phyloP scores from a whole-genome alignment of 345 rosid species.

The Trapa bicornis region DNA sequence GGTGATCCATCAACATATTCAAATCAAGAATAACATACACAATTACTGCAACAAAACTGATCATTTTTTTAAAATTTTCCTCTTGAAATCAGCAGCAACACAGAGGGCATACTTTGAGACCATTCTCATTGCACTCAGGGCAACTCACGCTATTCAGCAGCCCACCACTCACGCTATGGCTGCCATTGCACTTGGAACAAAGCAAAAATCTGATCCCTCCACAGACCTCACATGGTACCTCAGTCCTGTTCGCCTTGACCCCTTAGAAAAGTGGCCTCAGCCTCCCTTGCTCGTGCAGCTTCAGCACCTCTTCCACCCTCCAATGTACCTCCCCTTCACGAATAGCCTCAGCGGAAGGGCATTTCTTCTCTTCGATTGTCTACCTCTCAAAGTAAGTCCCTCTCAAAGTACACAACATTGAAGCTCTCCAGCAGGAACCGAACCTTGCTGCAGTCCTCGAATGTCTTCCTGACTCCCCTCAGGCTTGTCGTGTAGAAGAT shows the following conservation, averaged over 20 bases:
- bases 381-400: slow-evolving; percentile 28
- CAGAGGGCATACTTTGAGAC: slow-evolving; percentile 46
- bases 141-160: slow-evolving; percentile 26
- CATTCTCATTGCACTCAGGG: slow-evolving; percentile 71
- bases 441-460: slow-evolving; percentile 60
- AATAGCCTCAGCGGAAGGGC: slow-evolving; percentile 62
- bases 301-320: slow-evolving; percentile 68
- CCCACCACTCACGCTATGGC: slow-evolving; percentile 28
- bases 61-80: too few relatives aligned
- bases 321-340: slow-evolving; percentile 61
- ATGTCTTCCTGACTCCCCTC: slow-evolving; percentile 74
- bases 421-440: slow-evolving; percentile 65
- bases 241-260: slow-evolving; percentile 24
- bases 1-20: not conserved
- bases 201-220: slow-evolving; percentile 54
- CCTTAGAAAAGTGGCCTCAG: slow-evolving; percentile 44
- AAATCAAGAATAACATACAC: not conserved
- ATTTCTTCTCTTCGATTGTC: too few relatives aligned
- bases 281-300: slow-evolving; percentile 68
- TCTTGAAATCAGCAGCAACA: slow-evolving; percentile 25
- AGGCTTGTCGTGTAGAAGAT: slow-evolving; percentile 70
- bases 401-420: slow-evolving; percentile 40
- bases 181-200: slow-evolving; percentile 62
- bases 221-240: slow-evolving; percentile 32
- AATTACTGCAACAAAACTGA: not conserved